phyloP scores from a whole-genome alignment of 2,329 filamentous ascomycete genomes.

The Penicillium nordicum region DNA sequence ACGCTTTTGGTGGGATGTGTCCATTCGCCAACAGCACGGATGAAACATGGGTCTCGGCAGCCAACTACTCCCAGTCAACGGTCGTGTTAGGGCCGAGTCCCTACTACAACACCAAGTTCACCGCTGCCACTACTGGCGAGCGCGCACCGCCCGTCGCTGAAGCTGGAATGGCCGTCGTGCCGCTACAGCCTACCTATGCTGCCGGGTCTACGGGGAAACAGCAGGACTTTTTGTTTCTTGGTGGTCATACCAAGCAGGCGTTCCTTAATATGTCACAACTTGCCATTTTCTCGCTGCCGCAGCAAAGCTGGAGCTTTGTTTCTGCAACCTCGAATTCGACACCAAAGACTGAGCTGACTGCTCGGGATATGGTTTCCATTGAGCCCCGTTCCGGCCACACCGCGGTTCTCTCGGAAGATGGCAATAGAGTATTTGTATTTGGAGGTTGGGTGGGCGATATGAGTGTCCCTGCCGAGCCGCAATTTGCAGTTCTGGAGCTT shows the following conservation, averaged over 20 bases:
- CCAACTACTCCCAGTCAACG: conserved; percentile 79
- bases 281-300: conserved; percentile 80
- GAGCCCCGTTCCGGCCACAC: conserved; percentile 89
- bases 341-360: conserved; percentile 55
- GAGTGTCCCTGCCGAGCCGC: conserved; percentile 71
- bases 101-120: conserved; percentile 39
- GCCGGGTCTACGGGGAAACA: conserved; percentile 65
- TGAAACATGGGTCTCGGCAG: conserved; percentile 62
- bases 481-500: conserved; percentile 73
- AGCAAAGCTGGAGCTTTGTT: conserved; percentile 82
- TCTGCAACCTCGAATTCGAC: conserved; percentile 52
- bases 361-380: conserved; percentile 51
- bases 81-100: conserved; percentile 50
- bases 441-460: conserved; percentile 92
- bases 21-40: conserved; percentile 48
- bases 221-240: conserved; percentile 74
- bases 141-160: conserved; percentile 70
- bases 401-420: conserved; percentile 74
- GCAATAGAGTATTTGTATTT: conserved; percentile 70
- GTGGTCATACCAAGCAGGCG: conserved; percentile 76
- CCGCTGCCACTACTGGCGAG: conserved; percentile 44
- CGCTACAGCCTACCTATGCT: conserved; percentile 65
- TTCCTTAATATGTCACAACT: conserved; percentile 95
- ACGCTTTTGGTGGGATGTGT: conserved; percentile 90
- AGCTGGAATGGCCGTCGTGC: conserved; percentile 81